Conservation (phyloP, 345 rosid species). For the Murraya koenigii region DNA sequence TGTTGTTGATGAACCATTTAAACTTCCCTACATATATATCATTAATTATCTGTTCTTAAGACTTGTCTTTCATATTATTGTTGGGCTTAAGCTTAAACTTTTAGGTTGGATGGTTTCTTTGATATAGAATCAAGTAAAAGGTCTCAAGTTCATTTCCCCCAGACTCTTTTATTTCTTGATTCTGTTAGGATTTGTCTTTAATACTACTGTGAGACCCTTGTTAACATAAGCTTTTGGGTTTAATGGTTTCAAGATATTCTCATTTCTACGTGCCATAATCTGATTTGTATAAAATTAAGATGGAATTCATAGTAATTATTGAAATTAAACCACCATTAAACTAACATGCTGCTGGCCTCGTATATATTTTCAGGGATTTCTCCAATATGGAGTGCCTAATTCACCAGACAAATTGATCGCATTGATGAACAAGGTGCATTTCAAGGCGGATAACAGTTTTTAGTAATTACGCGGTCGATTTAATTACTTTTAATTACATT, state of each 20-base stretch:
- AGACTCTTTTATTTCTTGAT: too few species aligned
- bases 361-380: constrained; percentile 64
- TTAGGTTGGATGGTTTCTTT: too few species aligned
- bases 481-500: background rate
- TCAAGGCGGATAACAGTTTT: background rate
- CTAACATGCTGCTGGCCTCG: background rate
- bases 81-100: background rate
- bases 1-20: constrained; percentile 7
- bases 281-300: too few species aligned
- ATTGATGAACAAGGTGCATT: constrained; percentile 60
- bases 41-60: background rate
- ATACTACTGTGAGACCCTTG: too few species aligned
- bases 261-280: background rate
- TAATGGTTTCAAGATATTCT: too few species aligned
- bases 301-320: background rate
- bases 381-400: constrained; percentile 81
- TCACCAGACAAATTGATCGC: constrained; percentile 61
- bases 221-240: too few species aligned
- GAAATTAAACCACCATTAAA: background rate
- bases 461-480: background rate
- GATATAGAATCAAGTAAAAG: too few species aligned
- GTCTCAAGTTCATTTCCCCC: background rate
- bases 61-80: background rate
- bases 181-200: too few species aligned
- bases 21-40: background rate